Evolutionary conservation across 2,329 filamentous ascomycete species (phyloP).

Genomic region (Xylariales sp.): DNA sequence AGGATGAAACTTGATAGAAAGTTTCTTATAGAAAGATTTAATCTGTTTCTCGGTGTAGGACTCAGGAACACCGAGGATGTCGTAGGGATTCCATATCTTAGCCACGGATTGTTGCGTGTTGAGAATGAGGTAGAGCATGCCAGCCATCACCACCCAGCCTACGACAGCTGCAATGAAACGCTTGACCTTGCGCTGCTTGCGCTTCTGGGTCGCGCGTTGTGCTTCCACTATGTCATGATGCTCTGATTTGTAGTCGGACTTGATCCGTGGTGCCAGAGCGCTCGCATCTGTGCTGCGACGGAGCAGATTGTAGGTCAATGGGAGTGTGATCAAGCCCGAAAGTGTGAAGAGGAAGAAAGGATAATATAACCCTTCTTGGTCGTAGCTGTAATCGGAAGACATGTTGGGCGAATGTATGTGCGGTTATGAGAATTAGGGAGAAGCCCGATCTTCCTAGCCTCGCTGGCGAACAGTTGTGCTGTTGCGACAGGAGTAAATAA

Average conservation of each 20-base stretch:
- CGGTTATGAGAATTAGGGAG: too few relatives aligned
- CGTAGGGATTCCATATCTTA: conserved; percentile 75
- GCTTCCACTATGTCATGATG: conserved; percentile 79
- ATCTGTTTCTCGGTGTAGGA: conserved; percentile 84
- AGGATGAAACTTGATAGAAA: conserved; percentile 84
- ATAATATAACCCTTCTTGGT: conserved; percentile 97
- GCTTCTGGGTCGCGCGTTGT: conserved; percentile 80
- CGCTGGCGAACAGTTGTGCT: too few relatives aligned
- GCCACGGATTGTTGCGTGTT: conserved; percentile 66
- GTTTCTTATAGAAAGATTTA: conserved; percentile 81
- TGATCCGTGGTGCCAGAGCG: conserved; percentile 76
- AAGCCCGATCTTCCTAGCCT: too few relatives aligned
- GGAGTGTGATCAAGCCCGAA: conserved; percentile 79
- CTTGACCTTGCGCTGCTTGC: conserved; percentile 85
- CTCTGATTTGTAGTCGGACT: conserved; percentile 73
- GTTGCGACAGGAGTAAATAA: too few relatives aligned
- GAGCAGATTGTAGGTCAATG: conserved; percentile 83
- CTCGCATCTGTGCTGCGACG: conserved; percentile 72
- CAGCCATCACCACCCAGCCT: conserved; percentile 80
- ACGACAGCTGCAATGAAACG: conserved; percentile 68
- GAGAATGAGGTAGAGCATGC: conserved; percentile 87
- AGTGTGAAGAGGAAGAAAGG: conserved; percentile 97
- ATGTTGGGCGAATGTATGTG: conserved; percentile 64
- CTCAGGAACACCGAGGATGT: conserved; percentile 84
- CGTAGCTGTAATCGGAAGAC: conserved; percentile 96